Conservation (phyloP, 495 filamentous ascomycete species). For the Penicillium daleae region DNA sequence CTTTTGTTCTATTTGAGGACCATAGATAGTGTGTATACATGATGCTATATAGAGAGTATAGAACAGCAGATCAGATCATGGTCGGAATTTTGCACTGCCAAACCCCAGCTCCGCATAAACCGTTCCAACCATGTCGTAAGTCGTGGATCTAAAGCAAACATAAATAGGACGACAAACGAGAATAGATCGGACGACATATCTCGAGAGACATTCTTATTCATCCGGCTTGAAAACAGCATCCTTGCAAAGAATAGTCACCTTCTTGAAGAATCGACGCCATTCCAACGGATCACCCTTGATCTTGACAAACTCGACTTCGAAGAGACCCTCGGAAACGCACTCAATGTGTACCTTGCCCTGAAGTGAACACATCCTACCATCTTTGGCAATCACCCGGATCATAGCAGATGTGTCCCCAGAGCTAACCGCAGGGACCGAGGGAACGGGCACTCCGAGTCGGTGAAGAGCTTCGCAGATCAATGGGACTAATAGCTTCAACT, state of each 20-base stretch:
- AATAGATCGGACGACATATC: not conserved
- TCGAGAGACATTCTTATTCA: conserved; percentile 19
- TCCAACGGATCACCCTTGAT: conserved; percentile 94
- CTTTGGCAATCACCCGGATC: conserved; percentile 73
- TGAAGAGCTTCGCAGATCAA: conserved; percentile 81
- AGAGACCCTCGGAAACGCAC: conserved; percentile 62
- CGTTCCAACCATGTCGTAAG: conserved; percentile 10
- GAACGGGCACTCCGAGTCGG: conserved; percentile 76
- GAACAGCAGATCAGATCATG: not conserved
- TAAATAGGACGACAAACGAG: conserved; percentile 9
- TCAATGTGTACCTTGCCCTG: conserved; percentile 86
- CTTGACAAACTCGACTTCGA: conserved; percentile 93
- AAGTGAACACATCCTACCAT: conserved; percentile 77
- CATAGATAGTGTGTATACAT: conserved; percentile 11
- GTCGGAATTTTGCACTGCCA: conserved; percentile 13
- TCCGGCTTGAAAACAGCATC: conserved; percentile 70
- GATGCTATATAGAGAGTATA: conserved; percentile 9
- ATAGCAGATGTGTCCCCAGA: conserved; percentile 58
- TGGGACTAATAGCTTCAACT: conserved; percentile 75
- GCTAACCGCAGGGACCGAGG: conserved; percentile 45
- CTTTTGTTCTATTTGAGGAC: not conserved
- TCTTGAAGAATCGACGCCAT: conserved; percentile 98
- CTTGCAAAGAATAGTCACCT: conserved; percentile 78
- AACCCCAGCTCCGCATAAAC: conserved; percentile 18
- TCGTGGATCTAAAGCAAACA: conserved; percentile 18